phyloP scores from a whole-genome alignment of 108 stramenopile genomes.

The Chaetoceros tenuissimus region DNA sequence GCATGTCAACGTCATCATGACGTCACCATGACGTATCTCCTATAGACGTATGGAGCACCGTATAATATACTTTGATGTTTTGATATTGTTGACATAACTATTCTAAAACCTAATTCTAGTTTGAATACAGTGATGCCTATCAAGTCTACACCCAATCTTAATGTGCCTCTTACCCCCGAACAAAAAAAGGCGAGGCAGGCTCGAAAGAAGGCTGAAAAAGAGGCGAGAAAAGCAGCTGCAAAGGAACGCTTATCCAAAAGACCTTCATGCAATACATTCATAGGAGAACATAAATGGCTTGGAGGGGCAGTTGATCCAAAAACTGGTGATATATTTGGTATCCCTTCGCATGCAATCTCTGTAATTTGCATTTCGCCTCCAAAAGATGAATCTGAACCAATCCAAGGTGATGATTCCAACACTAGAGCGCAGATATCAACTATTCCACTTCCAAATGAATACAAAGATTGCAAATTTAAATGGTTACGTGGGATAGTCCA shows the following conservation, averaged over 20 bases:
- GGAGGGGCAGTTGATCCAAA: constrained; percentile 52
- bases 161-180: not conserved
- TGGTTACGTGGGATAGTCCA: constrained; percentile 72
- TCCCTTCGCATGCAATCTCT: constrained; percentile 50
- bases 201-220: not conserved
- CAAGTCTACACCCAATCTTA: no score
- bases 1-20: no score
- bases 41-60: no score
- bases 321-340: constrained; percentile 68
- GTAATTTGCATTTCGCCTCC: constrained; percentile 52
- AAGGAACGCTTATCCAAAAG: not conserved
- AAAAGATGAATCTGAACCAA: not conserved
- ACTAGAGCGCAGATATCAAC: constrained; percentile 25
- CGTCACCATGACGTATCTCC: no score
- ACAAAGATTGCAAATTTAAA: constrained; percentile 45
- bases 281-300: constrained; percentile 62
- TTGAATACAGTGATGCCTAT: no score
- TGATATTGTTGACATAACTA: no score
- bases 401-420: constrained; percentile 2
- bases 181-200: not conserved
- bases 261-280: constrained; percentile 10
- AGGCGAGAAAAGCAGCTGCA: not conserved
- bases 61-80: no score
- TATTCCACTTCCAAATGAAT: constrained; percentile 47
- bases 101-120: no score